These are phyloP conservation scores for Boletus subluridellus DNA, from an alignment of 1,284 basidiomycete genomes.

Conservation along the genomic window DNA sequence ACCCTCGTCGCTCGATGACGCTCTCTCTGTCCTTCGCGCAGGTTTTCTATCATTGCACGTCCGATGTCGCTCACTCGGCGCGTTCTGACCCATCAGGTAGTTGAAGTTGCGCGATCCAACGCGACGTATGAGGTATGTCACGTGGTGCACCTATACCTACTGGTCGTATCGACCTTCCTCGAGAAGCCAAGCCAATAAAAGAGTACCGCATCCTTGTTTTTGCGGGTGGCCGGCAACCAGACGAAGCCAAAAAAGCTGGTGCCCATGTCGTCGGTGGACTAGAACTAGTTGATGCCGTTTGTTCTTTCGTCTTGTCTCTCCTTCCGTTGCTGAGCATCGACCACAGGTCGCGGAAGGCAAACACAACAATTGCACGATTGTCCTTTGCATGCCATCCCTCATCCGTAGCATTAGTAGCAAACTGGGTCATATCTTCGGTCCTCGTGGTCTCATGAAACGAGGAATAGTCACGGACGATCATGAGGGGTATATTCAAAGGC, in stretches of 20 bases:
- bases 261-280: conserved; percentile 84
- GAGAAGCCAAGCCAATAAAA: conserved; percentile 68
- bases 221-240: conserved; percentile 73
- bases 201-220: conserved; percentile 84
- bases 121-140: conserved; percentile 76
- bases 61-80: conserved; percentile 1
- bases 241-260: conserved; percentile 77
- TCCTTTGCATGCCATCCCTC: conserved; percentile 80
- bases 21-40: conserved; percentile 67
- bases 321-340: conserved; percentile 7
- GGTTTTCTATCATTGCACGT: conserved; percentile 27
- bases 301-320: conserved; percentile 29
- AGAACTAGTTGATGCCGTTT: conserved; percentile 77
- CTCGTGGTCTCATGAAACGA: conserved; percentile 89
- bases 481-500: conserved; percentile 72
- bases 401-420: conserved; percentile 76
- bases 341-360: conserved; percentile 61
- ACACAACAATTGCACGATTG: conserved; percentile 67
- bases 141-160: conserved; percentile 76
- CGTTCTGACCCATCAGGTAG: conserved; percentile 48
- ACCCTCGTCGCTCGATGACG: conserved; percentile 47
- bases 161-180: conserved; percentile 67
- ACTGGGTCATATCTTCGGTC: conserved; percentile 88
- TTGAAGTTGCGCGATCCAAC: conserved; percentile 72
- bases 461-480: conserved; percentile 93